Conservation (phyloP, 495 filamentous ascomycete genomes). For the Penicillium desertorum region DNA sequence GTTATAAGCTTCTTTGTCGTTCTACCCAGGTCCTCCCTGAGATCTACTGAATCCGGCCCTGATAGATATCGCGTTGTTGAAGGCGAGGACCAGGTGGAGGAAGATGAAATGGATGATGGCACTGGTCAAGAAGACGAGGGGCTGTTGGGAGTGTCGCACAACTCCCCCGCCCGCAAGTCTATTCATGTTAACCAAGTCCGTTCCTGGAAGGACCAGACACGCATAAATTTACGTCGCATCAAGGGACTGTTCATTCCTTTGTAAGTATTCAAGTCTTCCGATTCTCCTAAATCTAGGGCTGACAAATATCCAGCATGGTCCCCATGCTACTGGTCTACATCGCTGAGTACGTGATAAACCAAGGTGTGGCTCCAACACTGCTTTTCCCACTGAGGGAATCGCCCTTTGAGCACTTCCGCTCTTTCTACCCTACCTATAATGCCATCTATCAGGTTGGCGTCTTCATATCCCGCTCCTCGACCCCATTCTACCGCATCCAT, state of each 20-base stretch:
- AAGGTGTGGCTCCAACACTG: slow-evolving; percentile 83
- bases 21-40: slow-evolving; percentile 64
- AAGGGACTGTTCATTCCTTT: slow-evolving; percentile 64
- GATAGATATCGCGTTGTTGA: slow-evolving; percentile 33
- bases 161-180: slow-evolving; percentile 26
- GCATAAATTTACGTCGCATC: slow-evolving; percentile 52
- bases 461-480: slow-evolving; percentile 88
- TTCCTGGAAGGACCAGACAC: slow-evolving; percentile 38
- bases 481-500: slow-evolving; percentile 79
- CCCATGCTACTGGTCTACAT: slow-evolving; percentile 90
- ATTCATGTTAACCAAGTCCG: slow-evolving; percentile 7
- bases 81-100: slow-evolving; percentile 44
- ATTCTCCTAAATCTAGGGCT: slow-evolving; percentile 14
- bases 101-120: slow-evolving; percentile 39
- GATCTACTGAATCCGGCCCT: slow-evolving; percentile 15
- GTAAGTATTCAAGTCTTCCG: slow-evolving; percentile 39
- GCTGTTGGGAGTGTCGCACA: slow-evolving; percentile 36
- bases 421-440: slow-evolving; percentile 91
- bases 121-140: slow-evolving; percentile 37
- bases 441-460: slow-evolving; percentile 93
- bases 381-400: slow-evolving; percentile 75
- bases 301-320: slow-evolving; percentile 65
- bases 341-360: slow-evolving; percentile 95
- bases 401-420: slow-evolving; percentile 77
- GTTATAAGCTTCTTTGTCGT: slow-evolving; percentile 78